Base-by-base conservation (phyloP, 805 yeast species). In the Myxozyma melibiosi region DNA sequence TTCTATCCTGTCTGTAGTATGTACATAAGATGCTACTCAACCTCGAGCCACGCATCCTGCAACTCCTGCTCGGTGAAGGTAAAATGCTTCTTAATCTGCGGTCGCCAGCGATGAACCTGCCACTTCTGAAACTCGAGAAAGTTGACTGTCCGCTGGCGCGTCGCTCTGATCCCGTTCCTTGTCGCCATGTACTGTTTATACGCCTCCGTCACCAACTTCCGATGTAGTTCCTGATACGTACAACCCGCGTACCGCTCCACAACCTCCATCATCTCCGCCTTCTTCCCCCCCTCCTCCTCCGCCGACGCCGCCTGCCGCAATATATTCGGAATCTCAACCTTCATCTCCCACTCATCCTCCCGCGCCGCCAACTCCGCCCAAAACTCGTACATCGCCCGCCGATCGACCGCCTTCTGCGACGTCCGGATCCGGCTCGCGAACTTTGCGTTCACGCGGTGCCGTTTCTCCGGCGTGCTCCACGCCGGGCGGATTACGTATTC, bases 331-430 rank as follows among this genome's bases (percentile, higher is more conserved):
- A 30, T n/a, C n/a, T 34, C 53, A 18, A 25, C 22, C 5, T 39
- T 24, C 46, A 34, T 33, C 20, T 45, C 49, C 49, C 49, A 45
- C 7, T 42, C 38, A 37, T 43, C 50, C 31, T 51, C 55, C 14
- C 27, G 37, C 16, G 16, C 18, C 14, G 55, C 55, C 16, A 16
- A 30, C 9, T 24, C 13, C 14, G 37, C 7, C 27, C 16, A 4
- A 14, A 42, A 16, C 18, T 31, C 43, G 3, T 31, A 37, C 4
- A 43, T 31, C 39, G 16, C 20, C 22, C 35, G 30, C 35, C 16
- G 33, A 39, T 52, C 51, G 28, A 45, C 16, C 4, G 45, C 27
- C 4, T n/a, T 9, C 31, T 52, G 56, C 7, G 38, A 28, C n/a
- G 20, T 20, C 16, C 33, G 25, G 3, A 39, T 22, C 13, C 6